These are phyloP conservation scores for Tubosaeta brunneosetosa DNA, from an alignment of 768 basidiomycete genomes.

Conservation along the genomic window DNA sequence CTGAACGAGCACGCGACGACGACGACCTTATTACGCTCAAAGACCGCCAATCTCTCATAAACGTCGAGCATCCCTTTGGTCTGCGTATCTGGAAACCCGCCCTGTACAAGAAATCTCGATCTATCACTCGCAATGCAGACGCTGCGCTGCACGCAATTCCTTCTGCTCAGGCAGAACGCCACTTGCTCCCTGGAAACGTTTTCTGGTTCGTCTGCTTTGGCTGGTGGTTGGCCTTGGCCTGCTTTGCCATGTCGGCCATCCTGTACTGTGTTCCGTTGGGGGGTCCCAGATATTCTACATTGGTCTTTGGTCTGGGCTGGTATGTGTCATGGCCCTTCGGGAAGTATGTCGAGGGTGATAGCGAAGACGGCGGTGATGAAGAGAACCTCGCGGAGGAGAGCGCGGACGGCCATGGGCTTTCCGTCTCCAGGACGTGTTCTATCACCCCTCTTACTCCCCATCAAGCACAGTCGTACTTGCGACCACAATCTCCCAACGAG, in stretches of 20 bases:
- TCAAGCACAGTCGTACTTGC: slow-evolving; percentile 11
- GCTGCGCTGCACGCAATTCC: slow-evolving; percentile 89
- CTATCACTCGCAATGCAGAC: slow-evolving; percentile 94
- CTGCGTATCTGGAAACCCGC: slow-evolving; percentile 99
- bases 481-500: slow-evolving; percentile 35
- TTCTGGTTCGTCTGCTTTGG: slow-evolving; percentile 90
- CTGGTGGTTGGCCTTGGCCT: slow-evolving; percentile 83
- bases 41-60: slow-evolving; percentile 96
- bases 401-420: slow-evolving; percentile 16
- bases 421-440: slow-evolving; percentile 42
- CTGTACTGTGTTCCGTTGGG: slow-evolving; percentile 76
- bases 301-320: slow-evolving; percentile 91
- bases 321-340: slow-evolving; percentile 98
- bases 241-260: slow-evolving; percentile 60
- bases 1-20: slow-evolving; percentile 35
- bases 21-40: slow-evolving; percentile 88
- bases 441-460: slow-evolving; percentile 37
- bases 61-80: slow-evolving; percentile 98
- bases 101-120: slow-evolving; percentile 94
- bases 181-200: slow-evolving; percentile 89
- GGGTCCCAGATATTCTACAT: slow-evolving; percentile 75
- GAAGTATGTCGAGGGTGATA: slow-evolving; percentile 91
- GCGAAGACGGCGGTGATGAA: slow-evolving; percentile 40
- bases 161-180: slow-evolving; percentile 88
- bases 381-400: slow-evolving; percentile 29